These are phyloP conservation scores for Sphagnum magellanicum DNA, from an alignment of 228 moss, liverwort and hornwort genomes.

Conservation along the genomic window DNA sequence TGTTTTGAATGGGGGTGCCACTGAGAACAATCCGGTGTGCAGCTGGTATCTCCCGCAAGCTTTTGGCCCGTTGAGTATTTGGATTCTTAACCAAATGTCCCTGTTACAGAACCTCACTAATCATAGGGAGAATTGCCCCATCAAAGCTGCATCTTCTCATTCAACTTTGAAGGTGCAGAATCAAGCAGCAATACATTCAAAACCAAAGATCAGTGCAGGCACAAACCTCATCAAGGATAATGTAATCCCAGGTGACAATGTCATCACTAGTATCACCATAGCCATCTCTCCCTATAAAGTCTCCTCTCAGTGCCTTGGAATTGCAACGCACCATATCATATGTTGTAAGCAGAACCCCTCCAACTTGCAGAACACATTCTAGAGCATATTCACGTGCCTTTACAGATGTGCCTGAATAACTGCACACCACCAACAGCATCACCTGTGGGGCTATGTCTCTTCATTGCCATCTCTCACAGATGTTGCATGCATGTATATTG, in stretches of 20 bases:
- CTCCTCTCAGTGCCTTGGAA: constrained; percentile 72
- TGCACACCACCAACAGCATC: constrained; percentile 15
- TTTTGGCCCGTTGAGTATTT: constrained; percentile 79
- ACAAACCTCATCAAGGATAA: constrained; percentile 85
- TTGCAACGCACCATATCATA: constrained; percentile 99
- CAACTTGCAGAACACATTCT: constrained; percentile 70
- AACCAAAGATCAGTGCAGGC: too few relatives aligned
- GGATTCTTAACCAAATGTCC: constrained; percentile 99
- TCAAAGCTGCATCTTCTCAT: neutral
- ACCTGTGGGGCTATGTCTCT: neutral
- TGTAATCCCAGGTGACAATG: constrained; percentile 81
- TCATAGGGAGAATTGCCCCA: neutral
- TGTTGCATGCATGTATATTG: too few relatives aligned
- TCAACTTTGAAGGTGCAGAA: neutral
- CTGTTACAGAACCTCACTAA: constrained; percentile 19
- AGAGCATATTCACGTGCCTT: constrained; percentile 69
- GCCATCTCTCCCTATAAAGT: constrained; percentile 64
- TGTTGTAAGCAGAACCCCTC: constrained; percentile 87
- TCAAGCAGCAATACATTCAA: neutral
- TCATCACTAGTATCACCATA: constrained; percentile 64
- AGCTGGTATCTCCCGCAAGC: constrained; percentile 82
- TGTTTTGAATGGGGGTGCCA: constrained; percentile 95
- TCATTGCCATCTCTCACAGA: neutral
- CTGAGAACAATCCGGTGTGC: constrained; percentile 77
- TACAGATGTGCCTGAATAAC: constrained; percentile 68